Evolutionary conservation across 2,329 filamentous ascomycete species (phyloP), one percentile per base, ranked within the genome.

Genomic region (Cytospora mali): DNA sequence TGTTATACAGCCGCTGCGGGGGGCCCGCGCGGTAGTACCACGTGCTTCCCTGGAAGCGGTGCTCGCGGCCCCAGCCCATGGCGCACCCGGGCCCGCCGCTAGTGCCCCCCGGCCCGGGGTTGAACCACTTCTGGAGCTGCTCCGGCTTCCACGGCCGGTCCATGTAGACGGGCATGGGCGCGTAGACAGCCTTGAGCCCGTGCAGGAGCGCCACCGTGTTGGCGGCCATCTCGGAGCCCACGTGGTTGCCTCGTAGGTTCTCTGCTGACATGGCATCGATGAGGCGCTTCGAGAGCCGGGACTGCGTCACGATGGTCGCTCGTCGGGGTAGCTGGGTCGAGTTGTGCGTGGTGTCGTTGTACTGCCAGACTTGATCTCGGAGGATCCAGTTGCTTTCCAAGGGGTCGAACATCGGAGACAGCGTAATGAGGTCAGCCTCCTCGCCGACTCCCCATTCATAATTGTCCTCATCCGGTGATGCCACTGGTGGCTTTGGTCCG

Each of bases 221-320:
- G 0, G 90, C 86, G 64, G 88, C 90, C 90, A 94, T 93, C 72
- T 94, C 91, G 0, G 90, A 90, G 62, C 88, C 89, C 69, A 93
- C 87, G 71, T 92, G 89, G 69, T 90, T 89, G 66, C 89, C 88
- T 16, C 84, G 81, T 66, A 89, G 80, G 58, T 90, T 91, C 73
- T 93, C 91, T 35, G 86, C 82, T 71, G 94, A 90, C 90, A 93
- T 93, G 66, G 88, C 82, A 68, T 91, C 84, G 35, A 94, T 79
- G 2, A 94, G 80, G 29, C 83, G 83, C 71, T 87, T 89, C 18
- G 90, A 93, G 9, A 92, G 79, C 58, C 91, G 86, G 1, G 88
- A 88, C 66, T 92, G 89, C 0, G 90, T 93, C 65, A 92, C 87
- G 69, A 93, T 90, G n/a, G 90, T 90, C 13, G 88, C 86, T 63